Evolutionary conservation across 371 early-diverging fungal species (phyloP), one percentile per base, ranked within the genome.

Genomic region (Lichtheimia corymbifera): DNA sequence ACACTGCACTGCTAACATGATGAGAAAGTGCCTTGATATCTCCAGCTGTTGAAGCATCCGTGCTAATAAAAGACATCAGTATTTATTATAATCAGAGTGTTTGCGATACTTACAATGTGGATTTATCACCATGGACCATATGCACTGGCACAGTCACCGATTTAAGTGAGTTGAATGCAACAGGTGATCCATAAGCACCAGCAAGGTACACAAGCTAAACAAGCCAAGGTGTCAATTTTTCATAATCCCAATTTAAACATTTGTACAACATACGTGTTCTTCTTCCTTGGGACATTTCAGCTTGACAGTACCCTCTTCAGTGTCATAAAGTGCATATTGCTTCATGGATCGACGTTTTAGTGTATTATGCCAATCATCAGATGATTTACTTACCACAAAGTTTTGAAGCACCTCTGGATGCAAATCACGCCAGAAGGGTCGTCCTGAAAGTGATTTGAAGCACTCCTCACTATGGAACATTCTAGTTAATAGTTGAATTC

Each of bases 201-300:
- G 45, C 50, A n/a, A 47, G 27, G 18, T 58, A 58, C 12, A 58
- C 58, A 14, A 59, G 41, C 59, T 59, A 61, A 17, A 15, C 0
- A 22, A 18, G 50, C 11, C 0, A 40, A 6, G 40, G 28, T 11
- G 54, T 24, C 24, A 52, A 52, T 18, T 6, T 49, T 24, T 47
- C 24, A 13, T 45, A 25, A 18, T 7, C 7, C 7, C 13, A 50
- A 54, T 40, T n/a, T 35, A 40, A 5, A 54, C 35, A 24, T 13
- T 51, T 7, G 49, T 35, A 5, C n/a, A n/a, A 41, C 59, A 20
- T 74, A 74, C 78, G 22, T 71, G 66, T 67, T 78, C 79, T 50
- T 73, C 65, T 42, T 72, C 71, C 55, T 53, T 68, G 5, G 67
- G 70, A 27, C 79, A 78, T 51, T 78, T 78, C 18, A 78, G 50